A percentile compares a stretch with the other conserved stretches of the same genome.
These are phyloP conservation scores for Lentinula sp. DNA, from an alignment of 768 basidiomycete genomes.

Conservation along the genomic window DNA sequence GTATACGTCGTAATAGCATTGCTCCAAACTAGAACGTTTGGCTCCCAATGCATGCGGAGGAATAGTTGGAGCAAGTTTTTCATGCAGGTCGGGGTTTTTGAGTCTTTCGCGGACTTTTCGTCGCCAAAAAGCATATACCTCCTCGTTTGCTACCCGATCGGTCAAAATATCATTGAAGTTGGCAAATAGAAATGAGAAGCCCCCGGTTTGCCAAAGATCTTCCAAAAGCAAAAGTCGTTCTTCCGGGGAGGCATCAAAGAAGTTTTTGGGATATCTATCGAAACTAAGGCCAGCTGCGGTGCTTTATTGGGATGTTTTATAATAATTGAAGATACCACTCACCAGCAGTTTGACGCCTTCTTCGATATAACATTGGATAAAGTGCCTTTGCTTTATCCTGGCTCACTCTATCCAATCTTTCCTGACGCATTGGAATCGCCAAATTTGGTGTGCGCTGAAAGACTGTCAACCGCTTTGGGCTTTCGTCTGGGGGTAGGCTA, in stretches of 20 bases:
- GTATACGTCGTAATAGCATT: conserved; percentile 17
- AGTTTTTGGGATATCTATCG: conserved; percentile 6
- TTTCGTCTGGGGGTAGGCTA: conserved; percentile 9
- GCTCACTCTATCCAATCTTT: conserved; percentile 7
- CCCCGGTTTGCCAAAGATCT: conserved; percentile 17
- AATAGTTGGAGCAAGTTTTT: conserved; percentile 18
- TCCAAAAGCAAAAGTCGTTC: conserved; percentile 17
- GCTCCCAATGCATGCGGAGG: conserved; percentile 18
- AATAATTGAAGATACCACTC: neutral
- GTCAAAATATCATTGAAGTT: conserved; percentile 12
- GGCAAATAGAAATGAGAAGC: conserved; percentile 16
- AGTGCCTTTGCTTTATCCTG: conserved; percentile 13
- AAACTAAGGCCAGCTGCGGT: conserved; percentile 12
- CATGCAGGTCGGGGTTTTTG: conserved; percentile 15
- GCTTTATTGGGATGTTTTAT: neutral
- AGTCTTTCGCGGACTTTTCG: conserved; percentile 16
- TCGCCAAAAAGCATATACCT: conserved; percentile 20
- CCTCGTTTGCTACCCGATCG: conserved; percentile 16
- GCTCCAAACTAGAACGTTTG: conserved; percentile 17
- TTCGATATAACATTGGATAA: conserved; percentile 14
- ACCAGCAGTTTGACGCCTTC: conserved; percentile 16
- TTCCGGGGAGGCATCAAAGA: conserved; percentile 14
- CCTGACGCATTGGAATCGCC: conserved; percentile 16
- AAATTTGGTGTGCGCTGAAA: conserved; percentile 22
- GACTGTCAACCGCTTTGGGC: conserved; percentile 12